These are phyloP conservation scores for Micromonas commoda DNA, from an alignment of 139 green algal species.

Conservation along the genomic window DNA sequence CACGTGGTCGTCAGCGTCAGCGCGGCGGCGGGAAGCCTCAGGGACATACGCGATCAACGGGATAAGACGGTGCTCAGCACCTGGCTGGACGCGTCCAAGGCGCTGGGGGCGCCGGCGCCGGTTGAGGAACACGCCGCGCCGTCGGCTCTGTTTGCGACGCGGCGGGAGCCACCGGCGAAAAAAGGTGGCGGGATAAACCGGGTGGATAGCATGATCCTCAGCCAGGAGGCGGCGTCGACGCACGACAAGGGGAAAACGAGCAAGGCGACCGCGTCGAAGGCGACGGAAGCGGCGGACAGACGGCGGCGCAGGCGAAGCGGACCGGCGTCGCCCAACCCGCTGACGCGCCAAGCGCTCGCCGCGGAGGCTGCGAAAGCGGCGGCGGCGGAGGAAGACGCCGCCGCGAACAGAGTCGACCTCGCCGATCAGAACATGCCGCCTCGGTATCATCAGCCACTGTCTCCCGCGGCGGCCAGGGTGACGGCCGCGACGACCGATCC, in stretches of 20 bases:
- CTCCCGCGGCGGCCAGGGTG: too few species aligned
- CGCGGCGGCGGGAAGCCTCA: not conserved
- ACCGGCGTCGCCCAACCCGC: not conserved
- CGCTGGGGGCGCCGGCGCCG: too few species aligned
- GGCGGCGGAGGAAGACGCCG: not conserved
- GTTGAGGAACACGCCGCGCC: not conserved
- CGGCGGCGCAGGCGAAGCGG: not conserved
- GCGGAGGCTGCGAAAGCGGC: not conserved
- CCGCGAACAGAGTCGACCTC: not conserved
- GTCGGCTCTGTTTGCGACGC: not conserved
- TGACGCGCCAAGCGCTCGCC: not conserved
- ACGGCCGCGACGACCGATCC: not conserved
- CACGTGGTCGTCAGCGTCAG: slow-evolving; percentile 1
- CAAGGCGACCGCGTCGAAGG: not conserved
- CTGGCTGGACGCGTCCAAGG: not conserved
- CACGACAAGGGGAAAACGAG: not conserved
- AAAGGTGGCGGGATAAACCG: too few species aligned
- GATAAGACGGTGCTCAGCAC: not conserved
- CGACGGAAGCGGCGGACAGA: not conserved
- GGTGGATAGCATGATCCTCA: not conserved
- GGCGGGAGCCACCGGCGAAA: not conserved
- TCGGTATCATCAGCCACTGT: too few species aligned
- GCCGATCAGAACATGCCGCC: not conserved
- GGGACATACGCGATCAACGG: not conserved
- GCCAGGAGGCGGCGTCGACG: not conserved